Base-by-base conservation (phyloP, 192 early-diverging fungal genomes). In the Phycomyces nitens region DNA sequence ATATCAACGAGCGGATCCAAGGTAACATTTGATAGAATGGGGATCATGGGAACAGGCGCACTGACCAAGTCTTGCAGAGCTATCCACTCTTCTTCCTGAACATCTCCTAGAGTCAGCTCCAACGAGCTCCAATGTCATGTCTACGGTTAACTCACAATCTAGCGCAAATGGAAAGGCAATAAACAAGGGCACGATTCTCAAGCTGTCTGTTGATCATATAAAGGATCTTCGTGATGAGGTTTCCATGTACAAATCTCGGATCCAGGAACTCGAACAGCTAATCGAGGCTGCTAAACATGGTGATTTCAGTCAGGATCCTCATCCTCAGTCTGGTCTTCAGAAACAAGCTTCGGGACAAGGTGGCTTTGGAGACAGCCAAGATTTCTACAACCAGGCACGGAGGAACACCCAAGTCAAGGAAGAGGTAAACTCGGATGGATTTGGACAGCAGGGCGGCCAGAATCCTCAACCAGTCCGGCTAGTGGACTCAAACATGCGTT, bases 1-100 rank as follows among this genome's bases (percentile, higher is more conserved):
- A 69, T 56, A 69, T 69, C 20, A 69, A 69, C 26, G 66, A 69
- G 12, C 61, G 55, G 55, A 69, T 69, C 27, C 66, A 62, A 62
- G 66, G 66, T 69, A 57, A 54, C 44, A 47, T 47, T 7, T n/a
- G 18, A 47, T 47, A 47, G 44, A 18, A 6, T 10, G 14, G 41
- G 12, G 11, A 47, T n/a, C 12, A 18, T 11, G 15, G 18, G 18
- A 11, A 47, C 3, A 14, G 18, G 44, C 44, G 44, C 44, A 47
- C 44, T 47, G 44, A 47, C 44, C 44, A 47, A 47, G 44, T 11
- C 11, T 1, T n/a, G 12, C 44, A 69, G 66, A 69, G 38, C 26
- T 69, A 5, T 69, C 66, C 7, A 55, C 43, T 5, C 38, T 69
- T 54, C 34, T 69, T 18, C 66, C 66, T 16, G 66, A 69, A 20